Evolutionary conservation across 2,329 filamentous ascomycete genomes (phyloP).

Genomic region (Calonectria hongkongensis): DNA sequence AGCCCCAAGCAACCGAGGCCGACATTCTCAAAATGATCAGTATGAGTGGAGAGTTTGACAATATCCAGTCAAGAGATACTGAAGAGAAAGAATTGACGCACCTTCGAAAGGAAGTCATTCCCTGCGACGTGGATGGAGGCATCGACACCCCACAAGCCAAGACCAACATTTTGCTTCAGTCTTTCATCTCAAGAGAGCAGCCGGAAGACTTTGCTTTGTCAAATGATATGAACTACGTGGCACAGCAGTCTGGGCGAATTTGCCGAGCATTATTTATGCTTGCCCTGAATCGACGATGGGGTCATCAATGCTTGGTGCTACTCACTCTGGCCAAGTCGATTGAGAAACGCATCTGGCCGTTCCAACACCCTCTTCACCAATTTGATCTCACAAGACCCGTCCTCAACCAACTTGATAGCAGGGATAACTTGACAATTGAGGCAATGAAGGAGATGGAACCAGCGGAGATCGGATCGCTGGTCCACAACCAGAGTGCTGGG

Average conservation of each 20-base stretch:
- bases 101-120: constrained; percentile 81
- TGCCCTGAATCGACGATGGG: constrained; percentile 95
- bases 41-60: constrained; percentile 98
- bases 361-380: constrained; percentile 94
- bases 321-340: constrained; percentile 97
- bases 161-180: constrained; percentile 95
- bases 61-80: constrained; percentile 92
- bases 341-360: constrained; percentile 96
- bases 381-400: constrained; percentile 93
- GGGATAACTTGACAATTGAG: constrained; percentile 85
- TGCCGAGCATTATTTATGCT: constrained; percentile 98
- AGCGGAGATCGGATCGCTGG: constrained; percentile 90
- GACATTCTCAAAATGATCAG: constrained; percentile 97
- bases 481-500: constrained; percentile 93
- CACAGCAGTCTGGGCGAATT: constrained; percentile 95
- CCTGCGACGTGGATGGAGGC: constrained; percentile 86
- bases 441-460: constrained; percentile 93
- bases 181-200: constrained; percentile 91
- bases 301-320: constrained; percentile 93
- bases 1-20: constrained; percentile 87
- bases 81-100: constrained; percentile 91
- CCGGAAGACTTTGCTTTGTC: constrained; percentile 95
- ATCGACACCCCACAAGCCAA: constrained; percentile 87
- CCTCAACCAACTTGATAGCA: constrained; percentile 89
- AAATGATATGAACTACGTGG: constrained; percentile 95